Evolutionary conservation across 164 flowering plant species (phyloP).

Genomic region (Kingdonia uniflora): DNA sequence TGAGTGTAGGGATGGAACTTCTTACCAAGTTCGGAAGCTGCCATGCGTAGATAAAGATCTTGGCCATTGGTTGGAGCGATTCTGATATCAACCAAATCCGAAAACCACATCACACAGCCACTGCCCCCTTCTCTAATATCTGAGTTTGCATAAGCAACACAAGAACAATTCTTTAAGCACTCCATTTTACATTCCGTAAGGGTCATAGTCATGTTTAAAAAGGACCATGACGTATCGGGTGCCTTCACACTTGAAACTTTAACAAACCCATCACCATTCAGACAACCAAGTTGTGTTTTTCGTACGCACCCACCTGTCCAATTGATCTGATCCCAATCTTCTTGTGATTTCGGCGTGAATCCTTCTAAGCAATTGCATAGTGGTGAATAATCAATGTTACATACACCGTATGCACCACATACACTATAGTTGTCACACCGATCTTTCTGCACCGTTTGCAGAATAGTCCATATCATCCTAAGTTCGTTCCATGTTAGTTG

Average conservation of each 20-base stretch:
- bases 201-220: constrained; percentile 7
- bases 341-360: constrained; percentile 1
- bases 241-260: constrained; percentile 12
- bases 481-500: constrained; percentile 3
- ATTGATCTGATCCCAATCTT: background rate
- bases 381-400: background rate
- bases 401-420: constrained; percentile 6
- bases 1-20: too few relatives aligned
- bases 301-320: constrained; percentile 8
- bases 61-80: background rate
- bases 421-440: background rate
- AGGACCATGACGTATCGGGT: constrained; percentile 14
- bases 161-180: constrained; percentile 26
- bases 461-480: constrained; percentile 3
- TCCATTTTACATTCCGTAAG: constrained; percentile 14
- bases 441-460: constrained; percentile 5
- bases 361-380: constrained; percentile 4
- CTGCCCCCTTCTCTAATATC: constrained; percentile 13
- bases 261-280: constrained; percentile 3
- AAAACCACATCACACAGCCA: constrained; percentile 12
- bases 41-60: background rate
- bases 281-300: background rate
- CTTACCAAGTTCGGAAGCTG: background rate
- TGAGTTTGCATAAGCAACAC: constrained; percentile 20
- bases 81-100: constrained; percentile 1